Conservation (phyloP, 192 early-diverging fungal genomes). For the Geranomyces variabilis region DNA sequence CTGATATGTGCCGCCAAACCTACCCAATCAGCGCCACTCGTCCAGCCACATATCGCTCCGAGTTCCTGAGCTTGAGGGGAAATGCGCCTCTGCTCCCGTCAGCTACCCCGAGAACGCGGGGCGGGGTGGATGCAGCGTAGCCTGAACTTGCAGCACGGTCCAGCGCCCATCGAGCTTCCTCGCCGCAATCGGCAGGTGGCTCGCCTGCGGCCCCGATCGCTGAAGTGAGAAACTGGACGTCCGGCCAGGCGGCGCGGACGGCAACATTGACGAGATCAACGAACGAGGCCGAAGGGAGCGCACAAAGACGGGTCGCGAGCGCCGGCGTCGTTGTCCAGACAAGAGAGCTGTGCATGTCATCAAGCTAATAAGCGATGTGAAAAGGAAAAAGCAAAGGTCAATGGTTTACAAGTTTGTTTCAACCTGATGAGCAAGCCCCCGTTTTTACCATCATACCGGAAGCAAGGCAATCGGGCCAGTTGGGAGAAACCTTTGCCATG, state of each 20-base stretch:
- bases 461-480: conserved; percentile 91
- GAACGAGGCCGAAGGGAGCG: conserved; percentile 67
- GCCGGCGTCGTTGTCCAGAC: conserved; percentile 86
- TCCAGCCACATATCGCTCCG: conserved; percentile 73
- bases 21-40: conserved; percentile 88
- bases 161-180: conserved; percentile 71
- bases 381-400: too few species aligned
- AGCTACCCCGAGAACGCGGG: conserved; percentile 62
- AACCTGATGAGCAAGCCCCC: not conserved
- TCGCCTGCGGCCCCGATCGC: conserved; percentile 53
- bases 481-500: conserved; percentile 95
- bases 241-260: conserved; percentile 67
- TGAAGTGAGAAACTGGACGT: conserved; percentile 72
- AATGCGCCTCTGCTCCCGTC: conserved; percentile 77
- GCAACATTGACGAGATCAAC: conserved; percentile 79
- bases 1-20: not conserved
- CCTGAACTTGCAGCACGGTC: conserved; percentile 25
- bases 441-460: conserved; percentile 65
- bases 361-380: too few species aligned
- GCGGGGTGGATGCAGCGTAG: conserved; percentile 31
- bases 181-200: conserved; percentile 53
- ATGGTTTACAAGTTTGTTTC: not conserved
- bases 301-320: conserved; percentile 65
- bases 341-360: conserved; percentile 68
- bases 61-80: conserved; percentile 81